Evolutionary conservation across 2,329 filamentous ascomycete species (phyloP).

Genomic region (Talaromyces sp.): DNA sequence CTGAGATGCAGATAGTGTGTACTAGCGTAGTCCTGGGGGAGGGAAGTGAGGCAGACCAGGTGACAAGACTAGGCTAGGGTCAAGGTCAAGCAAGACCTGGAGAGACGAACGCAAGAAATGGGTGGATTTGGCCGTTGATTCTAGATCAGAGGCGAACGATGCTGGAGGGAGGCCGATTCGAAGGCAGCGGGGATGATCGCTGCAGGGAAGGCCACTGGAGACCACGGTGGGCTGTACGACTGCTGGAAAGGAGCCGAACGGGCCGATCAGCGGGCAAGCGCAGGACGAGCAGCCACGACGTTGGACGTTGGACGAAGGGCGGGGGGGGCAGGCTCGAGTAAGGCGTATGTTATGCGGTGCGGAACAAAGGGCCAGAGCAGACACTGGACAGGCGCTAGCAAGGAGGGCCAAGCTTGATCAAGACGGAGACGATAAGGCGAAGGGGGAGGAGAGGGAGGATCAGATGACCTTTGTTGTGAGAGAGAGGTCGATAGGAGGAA

Average conservation of each 20-base stretch:
- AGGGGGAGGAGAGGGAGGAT: neutral
- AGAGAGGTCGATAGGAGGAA: neutral
- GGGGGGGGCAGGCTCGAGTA: neutral
- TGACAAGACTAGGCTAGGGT: neutral
- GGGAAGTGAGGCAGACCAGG: neutral
- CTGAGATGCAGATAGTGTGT: neutral
- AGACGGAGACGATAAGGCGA: neutral
- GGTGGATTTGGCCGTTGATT: neutral
- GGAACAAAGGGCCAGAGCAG: neutral
- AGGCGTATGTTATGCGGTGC: slow-evolving; percentile 1
- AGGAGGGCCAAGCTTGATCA: neutral
- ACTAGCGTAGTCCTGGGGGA: neutral
- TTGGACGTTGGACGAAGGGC: neutral
- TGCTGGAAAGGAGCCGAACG: slow-evolving; percentile 8
- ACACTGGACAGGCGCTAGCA: neutral
- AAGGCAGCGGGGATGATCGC: neutral
- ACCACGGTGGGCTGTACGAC: neutral
- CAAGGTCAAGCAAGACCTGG: neutral
- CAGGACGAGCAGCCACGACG: slow-evolving; percentile 1
- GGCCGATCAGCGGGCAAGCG: slow-evolving; percentile 9
- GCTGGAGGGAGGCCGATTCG: neutral
- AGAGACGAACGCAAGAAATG: neutral
- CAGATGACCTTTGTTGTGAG: neutral
- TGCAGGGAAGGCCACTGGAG: neutral
- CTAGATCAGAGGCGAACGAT: neutral